Evolutionary conservation across 2,329 filamentous ascomycete species (phyloP), one percentile per base, ranked within the genome.

Genomic region (Ceratocystis papillata): DNA sequence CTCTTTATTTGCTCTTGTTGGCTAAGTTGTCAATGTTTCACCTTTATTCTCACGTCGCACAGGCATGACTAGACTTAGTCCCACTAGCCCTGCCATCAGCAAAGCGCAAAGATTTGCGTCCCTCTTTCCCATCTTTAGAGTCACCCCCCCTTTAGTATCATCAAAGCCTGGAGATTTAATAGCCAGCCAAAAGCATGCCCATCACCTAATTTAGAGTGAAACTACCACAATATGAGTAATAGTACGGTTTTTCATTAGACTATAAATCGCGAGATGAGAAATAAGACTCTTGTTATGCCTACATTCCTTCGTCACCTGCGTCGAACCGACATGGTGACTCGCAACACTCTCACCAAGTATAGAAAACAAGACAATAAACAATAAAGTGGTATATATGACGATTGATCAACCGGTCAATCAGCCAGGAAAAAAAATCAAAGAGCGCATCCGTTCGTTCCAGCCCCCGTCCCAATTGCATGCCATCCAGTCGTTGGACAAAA

Each of bases 351-450:
- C 10, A 3, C 33, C 41, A 55, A 30, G 55, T 15, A n/a, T 15
- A 63, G 12, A 37, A 46, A 64, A 64, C 25, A 64, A 53, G 41
- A 63, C 37, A 50, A 50, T 33, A 46, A 50, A 63, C 22, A 64
- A 22, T 41, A 55, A 55, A 37, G 45, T 53, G 62, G 62, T 64
- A 64, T 62, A 41, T 30, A 62, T 28, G 37, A 62, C 41, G n/a
- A 22, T 20, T 22, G 15, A 62, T 28, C 20, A 62, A 10, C 30
- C 20, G n/a, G 60, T 62, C 37, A 25, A 25, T 41, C 30, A 41
- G n/a, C 33, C 33, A 37, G 8, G 33, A 37, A 50, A 50, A 50
- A 50, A 50, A 7, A 50, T 22, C n/a, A 50, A n/a, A 45, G 45
- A 62, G 28, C 5, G 25, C 22, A 44, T 8, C 12, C 8, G 41